A percentile compares a stretch with the other conserved stretches of the same genome.
These are phyloP conservation scores for Misopates orontium DNA, from an alignment of 257 asterid species.

Conservation along the genomic window DNA sequence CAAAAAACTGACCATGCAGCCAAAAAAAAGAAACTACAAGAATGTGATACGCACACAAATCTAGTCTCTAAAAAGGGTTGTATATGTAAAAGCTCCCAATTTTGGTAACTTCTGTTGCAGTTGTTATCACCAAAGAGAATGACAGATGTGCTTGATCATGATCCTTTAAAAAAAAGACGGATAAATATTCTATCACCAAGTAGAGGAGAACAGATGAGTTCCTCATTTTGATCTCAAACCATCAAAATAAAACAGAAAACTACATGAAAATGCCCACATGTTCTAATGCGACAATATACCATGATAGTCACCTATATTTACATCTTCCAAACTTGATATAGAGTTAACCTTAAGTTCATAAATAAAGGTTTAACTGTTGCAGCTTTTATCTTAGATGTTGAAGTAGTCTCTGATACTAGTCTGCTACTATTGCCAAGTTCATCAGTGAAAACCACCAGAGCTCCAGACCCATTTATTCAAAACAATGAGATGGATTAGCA, in stretches of 20 bases:
- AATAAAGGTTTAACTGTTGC: neutral
- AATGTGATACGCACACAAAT: neutral
- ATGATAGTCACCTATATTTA: too few relatives aligned
- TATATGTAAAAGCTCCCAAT: slow-evolving; percentile 5
- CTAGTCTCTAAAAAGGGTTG: slow-evolving; percentile 11
- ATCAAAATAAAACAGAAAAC: too few relatives aligned
- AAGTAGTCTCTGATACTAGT: slow-evolving; percentile 3
- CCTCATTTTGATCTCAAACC: too few relatives aligned
- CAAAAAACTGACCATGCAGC: neutral
- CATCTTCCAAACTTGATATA: too few relatives aligned
- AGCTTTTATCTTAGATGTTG: slow-evolving; percentile 4
- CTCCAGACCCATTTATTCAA: neutral
- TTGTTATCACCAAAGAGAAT: slow-evolving; percentile 13
- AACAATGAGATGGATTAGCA: slow-evolving; percentile 4
- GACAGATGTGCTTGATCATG: slow-evolving; percentile 8
- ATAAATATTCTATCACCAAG: neutral
- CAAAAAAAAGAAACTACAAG: neutral
- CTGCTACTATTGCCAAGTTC: slow-evolving; percentile 5
- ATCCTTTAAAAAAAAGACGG: slow-evolving; percentile 4
- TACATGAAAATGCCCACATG: too few relatives aligned
- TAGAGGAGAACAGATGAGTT: too few relatives aligned
- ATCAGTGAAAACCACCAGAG: slow-evolving; percentile 6
- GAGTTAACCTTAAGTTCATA: too few relatives aligned
- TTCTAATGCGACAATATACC: too few relatives aligned
- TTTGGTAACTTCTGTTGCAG: neutral